Percentiles rank a stretch among this genome's conserved stretches.
These are phyloP conservation scores for Colletotrichum lupini DNA, from an alignment of 2,329 filamentous ascomycete genomes.

Conservation along the genomic window DNA sequence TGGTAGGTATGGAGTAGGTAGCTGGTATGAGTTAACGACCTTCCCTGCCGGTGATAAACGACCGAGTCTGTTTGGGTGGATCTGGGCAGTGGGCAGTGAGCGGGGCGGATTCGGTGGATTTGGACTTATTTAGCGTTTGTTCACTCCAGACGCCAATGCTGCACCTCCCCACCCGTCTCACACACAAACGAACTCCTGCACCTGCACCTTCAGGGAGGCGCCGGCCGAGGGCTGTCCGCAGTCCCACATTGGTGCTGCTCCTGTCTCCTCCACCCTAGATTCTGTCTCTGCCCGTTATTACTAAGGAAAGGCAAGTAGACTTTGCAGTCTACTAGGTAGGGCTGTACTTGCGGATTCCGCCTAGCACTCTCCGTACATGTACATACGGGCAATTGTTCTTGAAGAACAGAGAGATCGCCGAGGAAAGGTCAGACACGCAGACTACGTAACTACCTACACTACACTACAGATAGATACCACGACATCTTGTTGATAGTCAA, in stretches of 20 bases:
- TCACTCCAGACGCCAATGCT: conserved; percentile 24
- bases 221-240: background rate
- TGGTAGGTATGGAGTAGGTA: no score
- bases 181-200: conserved; percentile 26
- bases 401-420: background rate
- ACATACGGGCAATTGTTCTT: background rate
- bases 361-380: background rate
- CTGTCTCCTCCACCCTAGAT: background rate
- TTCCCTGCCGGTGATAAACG: background rate
- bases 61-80: background rate
- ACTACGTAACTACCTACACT: no score
- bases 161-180: conserved; percentile 18
- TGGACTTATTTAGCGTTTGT: background rate
- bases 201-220: conserved; percentile 5
- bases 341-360: no score
- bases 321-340: no score
- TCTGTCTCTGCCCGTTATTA: background rate
- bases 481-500: background rate
- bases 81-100: background rate
- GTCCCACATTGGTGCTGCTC: background rate
- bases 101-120: background rate
- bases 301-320: no score
- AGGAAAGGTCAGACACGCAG: background rate
- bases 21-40: background rate
- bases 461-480: no score